Conservation (phyloP, 805 yeast genomes). For the Spathaspora hagerdaliae region DNA sequence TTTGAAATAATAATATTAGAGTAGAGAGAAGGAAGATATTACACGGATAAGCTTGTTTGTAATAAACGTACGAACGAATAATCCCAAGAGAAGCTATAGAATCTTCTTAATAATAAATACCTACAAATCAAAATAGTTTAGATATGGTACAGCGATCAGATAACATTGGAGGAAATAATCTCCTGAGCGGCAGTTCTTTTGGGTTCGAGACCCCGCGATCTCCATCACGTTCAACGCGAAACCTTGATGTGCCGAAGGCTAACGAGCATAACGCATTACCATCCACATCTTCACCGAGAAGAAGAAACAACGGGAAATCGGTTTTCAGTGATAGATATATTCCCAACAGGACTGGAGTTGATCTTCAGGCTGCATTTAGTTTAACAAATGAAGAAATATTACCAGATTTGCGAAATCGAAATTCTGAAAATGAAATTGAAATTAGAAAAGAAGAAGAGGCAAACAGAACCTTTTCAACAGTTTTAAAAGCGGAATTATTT, state of each 20-base stretch:
- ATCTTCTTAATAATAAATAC: neutral
- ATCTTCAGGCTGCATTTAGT: slow-evolving; percentile 80
- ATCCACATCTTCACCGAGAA: slow-evolving; percentile 33
- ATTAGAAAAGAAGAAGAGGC: slow-evolving; percentile 74
- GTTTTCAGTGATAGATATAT: slow-evolving; percentile 81
- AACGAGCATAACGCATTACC: slow-evolving; percentile 19
- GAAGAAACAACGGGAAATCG: slow-evolving; percentile 40
- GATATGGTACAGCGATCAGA: neutral
- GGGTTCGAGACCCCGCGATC: slow-evolving; percentile 34
- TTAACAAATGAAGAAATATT: slow-evolving; percentile 44
- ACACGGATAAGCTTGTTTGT: neutral
- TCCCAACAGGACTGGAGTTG: slow-evolving; percentile 83
- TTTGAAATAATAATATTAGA: neutral
- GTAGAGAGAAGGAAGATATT: neutral
- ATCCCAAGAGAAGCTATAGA: neutral
- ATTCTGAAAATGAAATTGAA: slow-evolving; percentile 58
- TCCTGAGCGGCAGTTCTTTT: slow-evolving; percentile 11
- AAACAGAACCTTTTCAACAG: slow-evolving; percentile 78
- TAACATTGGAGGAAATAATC: neutral
- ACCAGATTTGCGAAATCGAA: slow-evolving; percentile 27
- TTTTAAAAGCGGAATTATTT: slow-evolving; percentile 83
- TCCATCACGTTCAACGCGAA: slow-evolving; percentile 39
- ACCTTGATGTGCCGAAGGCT: slow-evolving; percentile 34
- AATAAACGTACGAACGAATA: neutral
- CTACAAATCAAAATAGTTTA: neutral